These are phyloP conservation scores for Crepidotus variabilis DNA, from an alignment of 768 basidiomycete genomes.

Conservation along the genomic window DNA sequence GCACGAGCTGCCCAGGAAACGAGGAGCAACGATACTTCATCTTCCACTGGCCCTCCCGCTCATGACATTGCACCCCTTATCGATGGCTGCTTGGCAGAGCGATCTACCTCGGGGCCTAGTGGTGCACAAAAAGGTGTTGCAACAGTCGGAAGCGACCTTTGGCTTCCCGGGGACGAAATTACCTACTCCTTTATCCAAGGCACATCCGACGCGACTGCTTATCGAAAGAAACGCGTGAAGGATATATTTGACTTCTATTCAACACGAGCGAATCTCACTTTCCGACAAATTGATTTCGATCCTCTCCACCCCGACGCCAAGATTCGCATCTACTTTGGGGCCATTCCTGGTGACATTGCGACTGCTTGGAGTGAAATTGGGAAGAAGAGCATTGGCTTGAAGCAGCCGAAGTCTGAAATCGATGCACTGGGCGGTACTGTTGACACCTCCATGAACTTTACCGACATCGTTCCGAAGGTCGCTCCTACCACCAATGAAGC, in stretches of 20 bases:
- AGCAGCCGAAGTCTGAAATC: neutral
- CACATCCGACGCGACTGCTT: slow-evolving; percentile 5
- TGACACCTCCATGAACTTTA: slow-evolving; percentile 5
- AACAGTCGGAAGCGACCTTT: slow-evolving; percentile 3
- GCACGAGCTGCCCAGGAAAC: slow-evolving; percentile 6
- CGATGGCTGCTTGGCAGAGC: neutral
- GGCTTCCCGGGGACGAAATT: slow-evolving; percentile 9
- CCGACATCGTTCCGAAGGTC: neutral
- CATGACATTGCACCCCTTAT: neutral
- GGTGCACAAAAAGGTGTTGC: neutral
- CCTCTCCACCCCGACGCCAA: neutral
- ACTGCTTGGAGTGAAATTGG: slow-evolving; percentile 6
- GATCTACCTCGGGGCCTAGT: neutral
- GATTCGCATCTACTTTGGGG: slow-evolving; percentile 1
- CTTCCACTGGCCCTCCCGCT: neutral
- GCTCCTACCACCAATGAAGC: neutral
- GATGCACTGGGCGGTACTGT: slow-evolving; percentile 1
- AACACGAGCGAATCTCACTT: slow-evolving; percentile 1
- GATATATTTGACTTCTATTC: slow-evolving; percentile 1
- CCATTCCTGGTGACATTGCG: neutral
- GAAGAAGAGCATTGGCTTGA: neutral
- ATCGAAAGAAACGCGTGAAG: slow-evolving; percentile 3
- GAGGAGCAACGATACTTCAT: neutral
- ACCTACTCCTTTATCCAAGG: slow-evolving; percentile 8
- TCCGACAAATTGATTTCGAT: slow-evolving; percentile 1